These are phyloP conservation scores for Clarkia xantiana DNA, from an alignment of 345 rosid genomes.

Conservation along the genomic window DNA sequence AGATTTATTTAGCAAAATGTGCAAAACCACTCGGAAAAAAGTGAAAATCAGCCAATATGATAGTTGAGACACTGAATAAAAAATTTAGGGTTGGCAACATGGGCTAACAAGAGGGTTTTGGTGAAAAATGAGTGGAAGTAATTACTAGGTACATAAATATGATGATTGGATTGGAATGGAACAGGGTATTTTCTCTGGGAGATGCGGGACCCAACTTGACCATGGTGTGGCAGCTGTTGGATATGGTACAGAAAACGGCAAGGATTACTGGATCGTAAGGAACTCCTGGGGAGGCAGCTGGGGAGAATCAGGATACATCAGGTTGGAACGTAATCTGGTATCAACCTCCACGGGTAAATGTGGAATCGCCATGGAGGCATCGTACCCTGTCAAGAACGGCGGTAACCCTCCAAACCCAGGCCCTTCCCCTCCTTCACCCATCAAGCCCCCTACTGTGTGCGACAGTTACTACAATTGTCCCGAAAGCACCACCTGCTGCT, in stretches of 20 bases:
- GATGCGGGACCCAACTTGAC: slow-evolving; percentile 20
- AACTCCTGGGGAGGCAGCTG: slow-evolving; percentile 27
- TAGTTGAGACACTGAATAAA: too few species aligned
- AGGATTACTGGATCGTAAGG: slow-evolving; percentile 21
- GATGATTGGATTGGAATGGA: too few species aligned
- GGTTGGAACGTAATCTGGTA: slow-evolving; percentile 19
- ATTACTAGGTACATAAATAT: too few species aligned
- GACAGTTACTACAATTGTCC: slow-evolving; percentile 48
- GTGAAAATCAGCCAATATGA: too few species aligned
- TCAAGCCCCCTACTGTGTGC: slow-evolving; percentile 54
- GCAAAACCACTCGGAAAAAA: too few species aligned
- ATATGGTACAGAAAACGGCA: slow-evolving; percentile 19
- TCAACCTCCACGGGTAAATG: slow-evolving; percentile 11
- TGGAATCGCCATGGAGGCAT: slow-evolving; percentile 21
- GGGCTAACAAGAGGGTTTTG: too few species aligned
- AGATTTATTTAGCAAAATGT: too few species aligned
- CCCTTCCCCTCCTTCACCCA: slow-evolving; percentile 79
- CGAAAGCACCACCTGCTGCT: slow-evolving; percentile 70
- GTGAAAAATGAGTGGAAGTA: too few species aligned
- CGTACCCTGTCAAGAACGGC: slow-evolving; percentile 21
- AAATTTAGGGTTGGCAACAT: too few species aligned
- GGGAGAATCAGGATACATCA: slow-evolving; percentile 26
- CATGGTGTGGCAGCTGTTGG: slow-evolving; percentile 27
- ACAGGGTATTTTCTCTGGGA: slow-evolving; percentile 19
- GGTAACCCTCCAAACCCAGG: slow-evolving; percentile 85